A percentile compares a stretch with the other conserved stretches of the same genome.
phyloP scores from a whole-genome alignment of 345 rosid species.

The Camelina sativa region DNA sequence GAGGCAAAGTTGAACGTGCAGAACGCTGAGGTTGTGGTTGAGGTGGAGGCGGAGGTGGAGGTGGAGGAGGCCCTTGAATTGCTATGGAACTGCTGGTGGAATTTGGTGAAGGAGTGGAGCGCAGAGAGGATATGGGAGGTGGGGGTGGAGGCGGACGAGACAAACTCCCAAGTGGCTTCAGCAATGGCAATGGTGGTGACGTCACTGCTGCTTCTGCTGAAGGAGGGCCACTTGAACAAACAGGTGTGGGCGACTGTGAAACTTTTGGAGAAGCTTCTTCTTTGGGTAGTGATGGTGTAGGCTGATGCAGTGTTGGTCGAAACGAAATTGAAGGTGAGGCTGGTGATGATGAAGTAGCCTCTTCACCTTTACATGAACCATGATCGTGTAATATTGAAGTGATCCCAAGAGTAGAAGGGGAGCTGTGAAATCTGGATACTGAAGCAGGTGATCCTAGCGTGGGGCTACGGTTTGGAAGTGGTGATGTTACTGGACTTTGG shows the following conservation, averaged over 20 bases:
- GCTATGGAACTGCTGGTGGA: constrained; percentile 19
- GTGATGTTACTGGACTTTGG: constrained; percentile 51
- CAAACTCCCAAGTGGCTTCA: constrained; percentile 29
- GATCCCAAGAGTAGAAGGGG: constrained; percentile 68
- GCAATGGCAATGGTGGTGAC: constrained; percentile 30
- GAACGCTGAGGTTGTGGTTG: constrained; percentile 41
- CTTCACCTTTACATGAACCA: constrained; percentile 52
- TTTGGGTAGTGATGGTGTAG: constrained; percentile 30
- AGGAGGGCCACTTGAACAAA: constrained; percentile 29
- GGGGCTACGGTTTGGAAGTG: constrained; percentile 48
- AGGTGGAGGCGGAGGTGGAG: constrained; percentile 39
- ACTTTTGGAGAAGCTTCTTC: constrained; percentile 21
- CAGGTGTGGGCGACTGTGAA: constrained; percentile 14
- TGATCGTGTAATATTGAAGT: constrained; percentile 81
- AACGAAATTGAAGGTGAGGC: constrained; percentile 33
- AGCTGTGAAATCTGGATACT: constrained; percentile 57
- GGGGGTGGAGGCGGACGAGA: constrained; percentile 41
- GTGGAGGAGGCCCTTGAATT: constrained; percentile 32
- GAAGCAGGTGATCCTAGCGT: constrained; percentile 56
- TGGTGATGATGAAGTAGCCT: constrained; percentile 42
- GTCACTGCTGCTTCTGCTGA: constrained; percentile 26
- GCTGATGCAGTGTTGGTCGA: constrained; percentile 38
- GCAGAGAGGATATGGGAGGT: constrained; percentile 30
- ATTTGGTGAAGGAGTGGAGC: constrained; percentile 28
- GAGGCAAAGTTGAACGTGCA: constrained; percentile 31